Evolutionary conservation across 2,329 filamentous ascomycete genomes (phyloP).

Genomic region (Alternaria sp.): DNA sequence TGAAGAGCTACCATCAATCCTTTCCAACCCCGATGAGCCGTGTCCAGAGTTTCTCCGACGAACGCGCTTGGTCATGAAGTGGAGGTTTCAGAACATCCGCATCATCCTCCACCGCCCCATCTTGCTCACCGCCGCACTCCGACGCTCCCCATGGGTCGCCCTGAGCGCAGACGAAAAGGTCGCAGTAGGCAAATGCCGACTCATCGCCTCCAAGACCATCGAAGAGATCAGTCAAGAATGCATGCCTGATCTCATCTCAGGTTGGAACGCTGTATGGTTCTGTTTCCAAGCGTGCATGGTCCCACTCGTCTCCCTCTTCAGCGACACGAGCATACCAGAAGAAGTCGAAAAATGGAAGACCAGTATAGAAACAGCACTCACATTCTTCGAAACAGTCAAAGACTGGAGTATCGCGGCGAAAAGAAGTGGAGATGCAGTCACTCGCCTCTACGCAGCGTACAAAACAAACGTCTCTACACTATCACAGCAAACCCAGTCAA

Average conservation of each 20-base stretch:
- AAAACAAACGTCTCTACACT: slow-evolving; percentile 36
- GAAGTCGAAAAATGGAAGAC: slow-evolving; percentile 51
- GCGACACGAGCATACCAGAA: slow-evolving; percentile 59
- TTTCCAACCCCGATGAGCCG: slow-evolving; percentile 59
- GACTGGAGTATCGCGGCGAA: slow-evolving; percentile 55
- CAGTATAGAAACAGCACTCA: slow-evolving; percentile 51
- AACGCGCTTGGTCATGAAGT: slow-evolving; percentile 77
- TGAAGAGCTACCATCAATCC: slow-evolving; percentile 65
- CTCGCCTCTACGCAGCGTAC: slow-evolving; percentile 51
- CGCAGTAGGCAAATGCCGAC: slow-evolving; percentile 71
- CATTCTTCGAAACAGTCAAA: slow-evolving; percentile 52
- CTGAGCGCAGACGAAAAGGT: slow-evolving; percentile 68
- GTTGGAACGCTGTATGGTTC: slow-evolving; percentile 84
- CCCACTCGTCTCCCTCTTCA: slow-evolving; percentile 76
- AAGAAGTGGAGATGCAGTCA: slow-evolving; percentile 51
- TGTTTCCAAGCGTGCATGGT: slow-evolving; percentile 82
- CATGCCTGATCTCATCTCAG: slow-evolving; percentile 74
- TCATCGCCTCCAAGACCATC: slow-evolving; percentile 73
- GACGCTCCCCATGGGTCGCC: slow-evolving; percentile 58
- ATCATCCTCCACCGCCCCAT: slow-evolving; percentile 78
- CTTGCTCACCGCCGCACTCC: slow-evolving; percentile 68
- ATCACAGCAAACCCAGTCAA: slow-evolving; percentile 14
- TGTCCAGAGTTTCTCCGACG: slow-evolving; percentile 74
- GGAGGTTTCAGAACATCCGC: slow-evolving; percentile 79
- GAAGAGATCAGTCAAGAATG: slow-evolving; percentile 74